These are phyloP conservation scores for Leishmania tarentolae DNA, from an alignment of 208 protist genomes.

Conservation along the genomic window DNA sequence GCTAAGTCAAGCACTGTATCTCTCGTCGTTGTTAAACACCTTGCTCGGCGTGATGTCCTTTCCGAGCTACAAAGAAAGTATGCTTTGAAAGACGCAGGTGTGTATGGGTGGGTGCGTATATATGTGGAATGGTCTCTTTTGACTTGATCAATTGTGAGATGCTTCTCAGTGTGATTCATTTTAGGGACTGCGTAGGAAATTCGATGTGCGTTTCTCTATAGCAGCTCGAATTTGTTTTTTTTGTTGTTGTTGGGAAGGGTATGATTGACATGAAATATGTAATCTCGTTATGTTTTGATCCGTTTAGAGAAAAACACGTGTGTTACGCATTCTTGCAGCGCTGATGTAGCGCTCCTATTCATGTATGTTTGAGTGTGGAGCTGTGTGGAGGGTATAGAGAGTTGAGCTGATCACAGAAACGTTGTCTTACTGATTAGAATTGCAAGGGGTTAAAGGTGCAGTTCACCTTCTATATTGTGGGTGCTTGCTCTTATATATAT, in stretches of 20 bases:
- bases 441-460: not conserved
- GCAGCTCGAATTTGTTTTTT: not conserved
- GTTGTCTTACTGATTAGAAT: not conserved
- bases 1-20: not conserved
- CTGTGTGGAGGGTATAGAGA: not conserved
- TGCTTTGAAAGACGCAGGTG: not conserved
- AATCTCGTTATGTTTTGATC: not conserved
- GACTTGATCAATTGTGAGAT: too few relatives aligned
- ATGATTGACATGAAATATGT: not conserved
- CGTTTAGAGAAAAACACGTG: not conserved
- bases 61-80: not conserved
- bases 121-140: too few relatives aligned
- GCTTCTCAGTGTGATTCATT: too few relatives aligned
- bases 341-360: not conserved
- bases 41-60: not conserved
- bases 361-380: not conserved
- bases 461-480: rapidly evolving
- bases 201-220: too few relatives aligned
- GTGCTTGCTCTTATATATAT: not conserved
- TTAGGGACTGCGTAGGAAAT: too few relatives aligned
- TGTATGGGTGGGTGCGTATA: too few relatives aligned
- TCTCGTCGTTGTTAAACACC: not conserved
- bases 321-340: not conserved
- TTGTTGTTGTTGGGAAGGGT: not conserved
- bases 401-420: not conserved